Percentiles rank a stretch among this genome's conserved stretches.
Conservation (phyloP, 2,329 filamentous ascomycete genomes). For the Beauveria caledonica region DNA sequence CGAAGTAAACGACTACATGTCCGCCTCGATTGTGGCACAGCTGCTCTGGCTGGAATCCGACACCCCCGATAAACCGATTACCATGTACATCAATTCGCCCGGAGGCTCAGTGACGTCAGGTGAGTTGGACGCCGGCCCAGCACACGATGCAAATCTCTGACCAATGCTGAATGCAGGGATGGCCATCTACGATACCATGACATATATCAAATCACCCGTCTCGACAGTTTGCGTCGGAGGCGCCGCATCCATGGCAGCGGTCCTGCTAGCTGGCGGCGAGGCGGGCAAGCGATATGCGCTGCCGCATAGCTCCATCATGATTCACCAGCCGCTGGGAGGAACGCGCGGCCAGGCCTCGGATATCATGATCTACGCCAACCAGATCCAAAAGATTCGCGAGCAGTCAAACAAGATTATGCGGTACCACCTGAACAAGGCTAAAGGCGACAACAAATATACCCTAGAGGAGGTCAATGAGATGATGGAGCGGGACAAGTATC, state of each 20-base stretch:
- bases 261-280: conserved; percentile 79
- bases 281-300: conserved; percentile 79
- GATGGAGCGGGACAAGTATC: conserved; percentile 95
- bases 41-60: conserved; percentile 97
- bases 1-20: conserved; percentile 80
- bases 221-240: conserved; percentile 93
- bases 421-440: conserved; percentile 70
- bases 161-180: conserved; percentile 37
- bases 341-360: conserved; percentile 62
- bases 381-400: conserved; percentile 79
- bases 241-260: conserved; percentile 88
- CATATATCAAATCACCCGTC: conserved; percentile 87
- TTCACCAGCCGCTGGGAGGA: conserved; percentile 85
- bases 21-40: conserved; percentile 91
- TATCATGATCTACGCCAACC: conserved; percentile 94
- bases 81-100: conserved; percentile 95
- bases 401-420: conserved; percentile 89
- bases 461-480: conserved; percentile 82
- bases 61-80: conserved; percentile 87
- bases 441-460: conserved; percentile 66
- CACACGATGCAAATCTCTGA: background rate
- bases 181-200: conserved; percentile 98
- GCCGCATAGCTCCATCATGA: conserved; percentile 93
- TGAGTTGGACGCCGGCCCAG: conserved; percentile 18
- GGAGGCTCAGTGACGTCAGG: conserved; percentile 79